Evolutionary conservation across 768 basidiomycete genomes (phyloP).

Genomic region (Myochromella boudieri): DNA sequence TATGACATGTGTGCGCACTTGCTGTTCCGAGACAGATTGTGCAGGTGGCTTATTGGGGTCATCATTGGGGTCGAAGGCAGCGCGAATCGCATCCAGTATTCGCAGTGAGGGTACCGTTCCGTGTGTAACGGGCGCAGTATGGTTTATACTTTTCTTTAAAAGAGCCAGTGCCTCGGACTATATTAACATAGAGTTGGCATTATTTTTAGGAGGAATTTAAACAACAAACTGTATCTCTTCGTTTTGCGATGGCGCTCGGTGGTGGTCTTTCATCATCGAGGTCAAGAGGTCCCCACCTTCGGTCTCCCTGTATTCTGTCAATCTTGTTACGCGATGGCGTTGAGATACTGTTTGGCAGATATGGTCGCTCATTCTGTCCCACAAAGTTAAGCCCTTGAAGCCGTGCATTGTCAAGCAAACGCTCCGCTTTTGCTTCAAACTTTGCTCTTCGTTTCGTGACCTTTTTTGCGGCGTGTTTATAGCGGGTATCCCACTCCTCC

Average conservation of each 20-base stretch:
- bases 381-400: slow-evolving; percentile 41
- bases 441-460: slow-evolving; percentile 44
- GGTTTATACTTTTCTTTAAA: slow-evolving; percentile 54
- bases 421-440: slow-evolving; percentile 43
- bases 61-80: slow-evolving; percentile 50
- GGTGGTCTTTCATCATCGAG: slow-evolving; percentile 70
- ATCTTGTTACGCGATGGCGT: slow-evolving; percentile 2
- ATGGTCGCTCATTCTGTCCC: slow-evolving; percentile 5
- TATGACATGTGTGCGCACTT: slow-evolving; percentile 37
- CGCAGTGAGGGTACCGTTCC: slow-evolving; percentile 48
- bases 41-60: slow-evolving; percentile 45
- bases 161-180: slow-evolving; percentile 57
- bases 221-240: slow-evolving; percentile 60
- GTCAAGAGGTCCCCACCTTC: slow-evolving; percentile 57
- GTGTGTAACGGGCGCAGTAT: slow-evolving; percentile 55
- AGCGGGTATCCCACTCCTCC: slow-evolving; percentile 60
- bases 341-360: not conserved
- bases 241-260: slow-evolving; percentile 66
- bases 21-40: slow-evolving; percentile 60
- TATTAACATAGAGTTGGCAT: not conserved
- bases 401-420: slow-evolving; percentile 43
- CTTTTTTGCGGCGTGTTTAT: slow-evolving; percentile 35
- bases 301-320: slow-evolving; percentile 36
- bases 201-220: not conserved
- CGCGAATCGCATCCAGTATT: slow-evolving; percentile 41